Evolutionary conservation across 805 yeast genomes (phyloP), one percentile per base, ranked within the genome.

Genomic region (Yamadazyma ubonensis): DNA sequence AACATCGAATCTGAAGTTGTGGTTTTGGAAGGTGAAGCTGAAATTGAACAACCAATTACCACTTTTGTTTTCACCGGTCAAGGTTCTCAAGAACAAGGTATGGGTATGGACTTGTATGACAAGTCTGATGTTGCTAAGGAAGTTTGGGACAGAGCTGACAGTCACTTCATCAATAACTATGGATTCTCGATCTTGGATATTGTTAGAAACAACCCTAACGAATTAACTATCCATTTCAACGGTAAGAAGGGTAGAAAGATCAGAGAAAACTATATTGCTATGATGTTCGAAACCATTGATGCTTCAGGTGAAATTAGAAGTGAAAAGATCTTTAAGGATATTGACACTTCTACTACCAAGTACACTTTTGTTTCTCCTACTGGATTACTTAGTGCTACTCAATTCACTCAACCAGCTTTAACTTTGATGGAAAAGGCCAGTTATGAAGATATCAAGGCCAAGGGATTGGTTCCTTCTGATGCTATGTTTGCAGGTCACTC

Each of bases 61-160:
- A 85, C 99, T 15, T 93, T 86, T 63, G 96, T 93, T 43, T 93
- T 95, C 72, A 93, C 99, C 50, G 99, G 99, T 61, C 99, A 93
- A 76, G 99, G 99, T 66, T 91, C 99, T 45, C 99, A 93, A 71
- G 99, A 95, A 68, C 99, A 95, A 74, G 97, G 97, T 64, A 93
- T 93, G 99, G 99, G 99, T 76, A 93, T 93, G 99, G 99, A 93
- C 66, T 78, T 93, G 61, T 93, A 93, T 67, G 82, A 81, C 50
- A 76, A 85, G 29, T 86, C 96, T 36, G 89, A 79, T 21, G 96
- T 93, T 63, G 99, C 99, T 39, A 81, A 81, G 57, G 80, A 79
- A 49, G 97, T 93, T 48, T 93, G 99, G 99, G 98, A 93, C 65
- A 85, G 88, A 63, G 99, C 99, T 46, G 99, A 93, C 63, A 64